Percentiles rank a stretch among this genome's conserved stretches.
Conservation (phyloP, 1,284 basidiomycete genomes). For the Ustilago esculenta region DNA sequence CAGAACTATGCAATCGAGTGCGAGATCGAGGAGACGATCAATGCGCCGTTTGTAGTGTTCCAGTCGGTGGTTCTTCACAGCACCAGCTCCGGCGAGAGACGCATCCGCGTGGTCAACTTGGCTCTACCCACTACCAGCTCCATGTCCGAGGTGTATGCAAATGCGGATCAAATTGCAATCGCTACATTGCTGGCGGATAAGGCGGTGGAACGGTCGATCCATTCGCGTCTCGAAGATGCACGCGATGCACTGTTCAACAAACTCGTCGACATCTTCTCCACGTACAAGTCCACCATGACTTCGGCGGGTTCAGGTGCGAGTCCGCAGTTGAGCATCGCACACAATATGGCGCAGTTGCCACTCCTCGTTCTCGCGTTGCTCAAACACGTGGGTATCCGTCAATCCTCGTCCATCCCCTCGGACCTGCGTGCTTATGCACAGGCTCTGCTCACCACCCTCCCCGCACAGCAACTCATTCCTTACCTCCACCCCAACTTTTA, state of each 20-base stretch:
- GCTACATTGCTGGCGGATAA: slow-evolving; percentile 92
- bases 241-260: slow-evolving; percentile 90
- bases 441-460: slow-evolving; percentile 87
- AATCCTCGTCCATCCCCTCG: slow-evolving; percentile 93
- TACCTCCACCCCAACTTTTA: slow-evolving; percentile 96
- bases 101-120: slow-evolving; percentile 93
- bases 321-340: slow-evolving; percentile 89
- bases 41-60: slow-evolving; percentile 90
- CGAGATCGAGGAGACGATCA: slow-evolving; percentile 95
- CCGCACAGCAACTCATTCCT: slow-evolving; percentile 87
- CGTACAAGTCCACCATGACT: slow-evolving; percentile 97
- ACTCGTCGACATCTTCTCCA: slow-evolving; percentile 86
- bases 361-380: slow-evolving; percentile 86
- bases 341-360: slow-evolving; percentile 93
- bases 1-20: slow-evolving; percentile 97
- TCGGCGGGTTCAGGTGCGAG: slow-evolving; percentile 89
- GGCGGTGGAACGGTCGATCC: slow-evolving; percentile 90
- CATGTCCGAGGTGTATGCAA: slow-evolving; percentile 92
- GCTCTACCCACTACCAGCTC: slow-evolving; percentile 92
- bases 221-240: slow-evolving; percentile 88
- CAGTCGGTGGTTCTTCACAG: slow-evolving; percentile 97
- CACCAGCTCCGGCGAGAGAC: slow-evolving; percentile 92
- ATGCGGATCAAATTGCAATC: slow-evolving; percentile 92
- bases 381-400: slow-evolving; percentile 94
- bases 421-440: slow-evolving; percentile 96